Percentiles rank a stretch among this genome's conserved stretches.
These are phyloP conservation scores for Odontarrhena argentea DNA, from an alignment of 345 rosid species.

Conservation along the genomic window DNA sequence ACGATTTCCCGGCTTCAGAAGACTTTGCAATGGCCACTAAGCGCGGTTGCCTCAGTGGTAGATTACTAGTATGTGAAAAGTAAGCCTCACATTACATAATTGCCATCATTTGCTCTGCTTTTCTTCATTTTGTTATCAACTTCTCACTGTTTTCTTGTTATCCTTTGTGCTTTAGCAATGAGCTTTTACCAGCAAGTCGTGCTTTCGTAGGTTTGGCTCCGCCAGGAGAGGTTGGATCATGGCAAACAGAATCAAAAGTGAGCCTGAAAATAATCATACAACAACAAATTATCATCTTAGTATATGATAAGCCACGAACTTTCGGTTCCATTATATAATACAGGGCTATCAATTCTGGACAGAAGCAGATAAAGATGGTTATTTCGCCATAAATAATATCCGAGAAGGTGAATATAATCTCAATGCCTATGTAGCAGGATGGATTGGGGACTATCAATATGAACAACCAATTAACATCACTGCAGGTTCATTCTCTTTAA, in stretches of 20 bases:
- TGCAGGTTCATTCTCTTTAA: constrained; percentile 46
- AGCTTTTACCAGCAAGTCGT: constrained; percentile 48
- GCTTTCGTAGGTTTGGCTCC: constrained; percentile 78
- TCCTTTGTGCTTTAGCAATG: constrained; percentile 22
- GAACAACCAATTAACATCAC: constrained; percentile 46
- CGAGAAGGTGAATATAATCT: constrained; percentile 63
- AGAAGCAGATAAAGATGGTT: constrained; percentile 57
- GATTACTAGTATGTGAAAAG: constrained; percentile 67
- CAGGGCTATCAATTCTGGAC: constrained; percentile 90
- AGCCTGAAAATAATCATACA: background rate
- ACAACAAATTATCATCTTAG: background rate
- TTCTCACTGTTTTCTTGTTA: background rate
- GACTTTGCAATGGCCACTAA: constrained; percentile 56
- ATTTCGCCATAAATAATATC: constrained; percentile 51
- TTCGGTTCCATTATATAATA: background rate
- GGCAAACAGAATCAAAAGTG: constrained; percentile 85
- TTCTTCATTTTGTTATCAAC: background rate
- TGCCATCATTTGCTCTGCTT: constrained; percentile 9
- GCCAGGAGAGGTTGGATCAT: constrained; percentile 77
- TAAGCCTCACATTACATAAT: constrained; percentile 30
- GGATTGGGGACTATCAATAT: constrained; percentile 66
- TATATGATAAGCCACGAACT: background rate
- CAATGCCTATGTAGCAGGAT: constrained; percentile 75
- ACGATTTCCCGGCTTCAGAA: constrained; percentile 65
- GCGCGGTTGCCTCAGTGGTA: constrained; percentile 66